Evolutionary conservation across 2,329 filamentous ascomycete genomes (phyloP), one percentile per base, ranked within the genome.

Genomic region (Apiospora marii): DNA sequence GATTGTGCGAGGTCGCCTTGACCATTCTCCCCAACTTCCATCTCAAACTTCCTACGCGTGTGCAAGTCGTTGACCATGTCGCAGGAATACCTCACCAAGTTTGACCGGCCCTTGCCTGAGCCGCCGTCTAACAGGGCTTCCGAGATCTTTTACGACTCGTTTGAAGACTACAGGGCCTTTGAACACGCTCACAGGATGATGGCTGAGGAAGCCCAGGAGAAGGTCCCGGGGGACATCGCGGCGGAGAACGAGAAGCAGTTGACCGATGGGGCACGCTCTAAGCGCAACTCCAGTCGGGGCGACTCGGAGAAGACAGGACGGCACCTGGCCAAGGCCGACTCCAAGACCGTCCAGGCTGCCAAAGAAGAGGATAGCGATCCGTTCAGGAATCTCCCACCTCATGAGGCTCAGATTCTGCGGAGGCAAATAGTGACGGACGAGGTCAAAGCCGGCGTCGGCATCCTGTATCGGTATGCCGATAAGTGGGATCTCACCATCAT

Each of bases 381-480:
- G 4, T 91, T 90, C 78, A 84, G 84, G 37, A 89, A 94, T 79
- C 85, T 95, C 4, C 89, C 92, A 1, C 82, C 88, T 12, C 80
- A 92, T 73, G 92, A 96, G 82, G 91, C 88, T 70, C 85, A 87
- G 27, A 88, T 96, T 71, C 83, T 96, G 74, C 91, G 88, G 80
- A 86, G 85, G 73, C 94, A 96, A 82, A 86, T 95, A 74, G 84
- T 91, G 69, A 90, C 90, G 0, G 91, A 91, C 44, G 85, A 88
- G 14, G 85, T 91, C 72, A 90, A 90, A 77, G 86, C 93, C 46
- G 91, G 89, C n/a, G 87, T 92, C 74, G 85, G 86, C 74, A 89
- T 88, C 0, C 85, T 95, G 27, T 94, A 90, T 80, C 90, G 93
- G 74, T 95, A 94, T 84, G 89, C 93, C 4, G 91, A 91, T 1